Evolutionary conservation across 192 early-diverging fungal genomes (phyloP).

Genomic region (Allomyces javanicus): DNA sequence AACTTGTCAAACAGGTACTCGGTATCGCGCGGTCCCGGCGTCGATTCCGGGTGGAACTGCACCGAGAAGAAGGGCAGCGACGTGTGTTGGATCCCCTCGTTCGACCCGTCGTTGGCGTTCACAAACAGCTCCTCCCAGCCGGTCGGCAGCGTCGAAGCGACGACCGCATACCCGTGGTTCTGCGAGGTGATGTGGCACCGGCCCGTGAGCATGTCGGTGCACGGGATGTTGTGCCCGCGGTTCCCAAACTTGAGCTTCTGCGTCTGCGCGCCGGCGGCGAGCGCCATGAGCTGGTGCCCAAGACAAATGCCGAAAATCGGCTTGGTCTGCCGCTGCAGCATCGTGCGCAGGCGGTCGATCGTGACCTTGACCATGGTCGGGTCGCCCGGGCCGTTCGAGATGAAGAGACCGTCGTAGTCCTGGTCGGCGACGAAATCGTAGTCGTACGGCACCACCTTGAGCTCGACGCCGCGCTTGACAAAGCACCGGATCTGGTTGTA

Average conservation of each 20-base stretch:
- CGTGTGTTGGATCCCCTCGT: conserved; percentile 92
- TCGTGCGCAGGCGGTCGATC: conserved; percentile 48
- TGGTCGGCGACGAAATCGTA: conserved; percentile 67
- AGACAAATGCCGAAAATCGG: conserved; percentile 98
- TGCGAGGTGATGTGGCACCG: conserved; percentile 98
- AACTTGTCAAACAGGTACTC: conserved; percentile 95
- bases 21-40: conserved; percentile 89
- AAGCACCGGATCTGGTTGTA: conserved; percentile 98
- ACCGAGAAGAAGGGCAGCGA: conserved; percentile 86
- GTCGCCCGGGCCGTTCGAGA: conserved; percentile 93
- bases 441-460: conserved; percentile 91
- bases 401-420: conserved; percentile 68
- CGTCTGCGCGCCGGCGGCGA: conserved; percentile 81
- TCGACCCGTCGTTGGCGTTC: conserved; percentile 96
- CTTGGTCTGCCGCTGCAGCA: conserved; percentile 46
- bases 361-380: conserved; percentile 64
- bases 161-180: conserved; percentile 96
- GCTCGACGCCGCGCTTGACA: conserved; percentile 77
- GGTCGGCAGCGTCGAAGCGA: conserved; percentile 46
- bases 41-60: conserved; percentile 97
- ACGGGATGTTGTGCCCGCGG: conserved; percentile 98
- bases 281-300: conserved; percentile 89
- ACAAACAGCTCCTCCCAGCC: conserved; percentile 80
- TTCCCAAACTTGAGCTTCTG: conserved; percentile 97
- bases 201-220: conserved; percentile 83